Evolutionary conservation across 202 grass and related monocot genomes (phyloP).

Genomic region (Setaria italica): DNA sequence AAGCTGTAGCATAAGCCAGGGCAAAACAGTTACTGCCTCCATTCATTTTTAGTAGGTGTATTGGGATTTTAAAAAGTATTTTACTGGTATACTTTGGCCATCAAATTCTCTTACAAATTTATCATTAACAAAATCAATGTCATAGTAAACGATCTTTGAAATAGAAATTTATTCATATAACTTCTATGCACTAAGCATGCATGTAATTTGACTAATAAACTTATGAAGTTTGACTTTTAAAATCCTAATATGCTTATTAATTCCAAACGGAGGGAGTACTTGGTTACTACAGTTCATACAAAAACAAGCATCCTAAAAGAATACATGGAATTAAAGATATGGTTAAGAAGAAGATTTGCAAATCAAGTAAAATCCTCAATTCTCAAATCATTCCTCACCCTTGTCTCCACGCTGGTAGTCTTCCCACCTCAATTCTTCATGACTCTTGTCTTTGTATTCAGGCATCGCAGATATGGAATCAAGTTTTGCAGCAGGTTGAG

Average conservation of each 20-base stretch:
- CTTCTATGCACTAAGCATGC: no score
- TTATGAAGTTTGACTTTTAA: no score
- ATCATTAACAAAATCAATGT: no score
- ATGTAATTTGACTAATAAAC: no score
- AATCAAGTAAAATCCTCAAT: slow-evolving; percentile 23
- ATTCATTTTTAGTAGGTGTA: no score
- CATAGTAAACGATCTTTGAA: no score
- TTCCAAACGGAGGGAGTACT: neutral
- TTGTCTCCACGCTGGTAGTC: slow-evolving; percentile 88
- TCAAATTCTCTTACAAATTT: no score
- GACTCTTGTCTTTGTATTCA: slow-evolving; percentile 79
- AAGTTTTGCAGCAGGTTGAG: slow-evolving; percentile 67
- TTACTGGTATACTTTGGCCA: no score
- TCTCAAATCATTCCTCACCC: slow-evolving; percentile 54
- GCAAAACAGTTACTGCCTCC: neutral
- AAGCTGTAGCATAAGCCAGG: slow-evolving; percentile 13
- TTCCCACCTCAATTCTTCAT: slow-evolving; percentile 90
- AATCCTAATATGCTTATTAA: no score
- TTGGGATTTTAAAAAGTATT: no score
- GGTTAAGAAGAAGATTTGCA: slow-evolving; percentile 9
- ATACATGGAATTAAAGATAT: neutral
- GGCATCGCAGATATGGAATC: slow-evolving; percentile 83
- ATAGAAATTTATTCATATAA: no score
- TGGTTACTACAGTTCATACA: slow-evolving; percentile 21
- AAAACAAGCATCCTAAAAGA: slow-evolving; percentile 27